These are phyloP conservation scores for Paramecium sonneborni DNA, from an alignment of 73 alveolate genomes.

Conservation along the genomic window DNA sequence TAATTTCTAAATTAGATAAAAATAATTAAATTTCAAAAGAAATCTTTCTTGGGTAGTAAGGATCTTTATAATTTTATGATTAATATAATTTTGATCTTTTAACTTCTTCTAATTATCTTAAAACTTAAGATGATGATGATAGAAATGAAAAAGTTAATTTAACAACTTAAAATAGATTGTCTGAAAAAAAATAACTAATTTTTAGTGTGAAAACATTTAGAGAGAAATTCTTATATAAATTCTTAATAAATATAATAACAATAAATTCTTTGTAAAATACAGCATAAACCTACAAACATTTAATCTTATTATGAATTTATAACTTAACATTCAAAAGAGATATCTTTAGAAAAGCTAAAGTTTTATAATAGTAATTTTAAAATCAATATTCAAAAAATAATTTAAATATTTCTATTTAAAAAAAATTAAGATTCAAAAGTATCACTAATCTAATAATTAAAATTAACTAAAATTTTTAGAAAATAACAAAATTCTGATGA, in stretches of 20 bases:
- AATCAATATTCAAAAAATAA: background rate
- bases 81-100: background rate
- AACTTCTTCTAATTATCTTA: background rate
- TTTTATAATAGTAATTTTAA: background rate
- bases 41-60: background rate
- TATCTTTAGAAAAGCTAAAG: background rate
- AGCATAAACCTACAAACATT: background rate
- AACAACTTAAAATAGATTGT: background rate
- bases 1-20: background rate
- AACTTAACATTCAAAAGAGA: background rate
- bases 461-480: conserved; percentile 7
- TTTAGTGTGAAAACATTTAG: background rate
- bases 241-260: background rate
- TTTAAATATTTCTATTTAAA: background rate
- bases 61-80: background rate
- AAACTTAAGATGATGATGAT: background rate
- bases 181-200: background rate
- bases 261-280: background rate
- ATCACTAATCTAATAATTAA: background rate
- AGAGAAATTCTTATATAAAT: background rate
- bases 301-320: conserved; percentile 21
- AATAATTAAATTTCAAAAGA: conserved; percentile 12
- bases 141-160: background rate
- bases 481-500: background rate
- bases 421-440: background rate